Evolutionary conservation across 139 green algal genomes (phyloP).

Genomic region (Spirogloea muscicola): DNA sequence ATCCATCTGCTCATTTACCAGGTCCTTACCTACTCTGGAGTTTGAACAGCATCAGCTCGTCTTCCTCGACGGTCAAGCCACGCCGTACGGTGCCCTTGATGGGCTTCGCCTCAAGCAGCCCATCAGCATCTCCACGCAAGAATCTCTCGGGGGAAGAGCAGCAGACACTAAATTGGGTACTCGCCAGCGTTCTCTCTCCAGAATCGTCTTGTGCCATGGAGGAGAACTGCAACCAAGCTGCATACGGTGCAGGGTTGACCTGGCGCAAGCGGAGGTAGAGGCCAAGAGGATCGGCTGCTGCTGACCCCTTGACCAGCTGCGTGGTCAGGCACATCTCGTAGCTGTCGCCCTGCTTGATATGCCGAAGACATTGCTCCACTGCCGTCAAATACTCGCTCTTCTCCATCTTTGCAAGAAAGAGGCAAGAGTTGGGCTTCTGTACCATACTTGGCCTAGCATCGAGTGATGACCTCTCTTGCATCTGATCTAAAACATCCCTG

Average conservation of each 20-base stretch:
- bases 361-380: slow-evolving; percentile 56
- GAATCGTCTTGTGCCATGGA: too few species aligned
- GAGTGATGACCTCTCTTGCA: too few species aligned
- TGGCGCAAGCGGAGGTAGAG: slow-evolving; percentile 77
- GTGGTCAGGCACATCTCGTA: slow-evolving; percentile 97
- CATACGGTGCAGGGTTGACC: slow-evolving; percentile 93
- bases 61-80: slow-evolving; percentile 48
- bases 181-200: too few species aligned
- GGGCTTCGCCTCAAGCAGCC: slow-evolving; percentile 85
- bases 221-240: slow-evolving; percentile 78
- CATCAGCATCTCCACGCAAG: slow-evolving; percentile 57
- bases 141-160: slow-evolving; percentile 98
- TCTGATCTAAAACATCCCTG: too few species aligned
- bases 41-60: slow-evolving; percentile 55
- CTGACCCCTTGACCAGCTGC: slow-evolving; percentile 5
- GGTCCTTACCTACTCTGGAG: too few species aligned
- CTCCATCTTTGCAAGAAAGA: too few species aligned
- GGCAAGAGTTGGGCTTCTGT: too few species aligned
- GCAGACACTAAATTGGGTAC: slow-evolving; percentile 52
- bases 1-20: too few species aligned
- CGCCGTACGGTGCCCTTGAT: slow-evolving; percentile 79
- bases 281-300: slow-evolving; percentile 29
- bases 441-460: too few species aligned
- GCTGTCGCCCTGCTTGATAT: slow-evolving; percentile 66
- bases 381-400: too few species aligned